Evolutionary conservation across 805 yeast genomes (phyloP).

Genomic region (Schwanniomyces sp.): DNA sequence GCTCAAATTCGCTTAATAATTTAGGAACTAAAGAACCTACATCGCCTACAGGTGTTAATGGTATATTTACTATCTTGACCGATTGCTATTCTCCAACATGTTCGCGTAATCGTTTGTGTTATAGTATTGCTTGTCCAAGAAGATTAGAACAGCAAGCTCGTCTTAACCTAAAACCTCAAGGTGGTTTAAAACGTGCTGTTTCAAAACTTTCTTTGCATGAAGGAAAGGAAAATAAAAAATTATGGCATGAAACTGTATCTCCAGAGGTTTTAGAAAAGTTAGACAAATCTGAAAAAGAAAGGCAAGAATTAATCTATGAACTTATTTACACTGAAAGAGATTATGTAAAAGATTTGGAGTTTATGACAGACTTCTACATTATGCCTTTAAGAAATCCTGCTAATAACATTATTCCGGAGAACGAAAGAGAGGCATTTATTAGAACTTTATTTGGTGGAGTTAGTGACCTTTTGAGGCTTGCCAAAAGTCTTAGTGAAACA

Average conservation of each 20-base stretch:
- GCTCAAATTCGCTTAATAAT: conserved; percentile 2
- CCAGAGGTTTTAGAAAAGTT: conserved; percentile 72
- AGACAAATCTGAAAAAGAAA: conserved; percentile 80
- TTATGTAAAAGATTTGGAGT: conserved; percentile 91
- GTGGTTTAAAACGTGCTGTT: conserved; percentile 78
- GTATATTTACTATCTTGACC: conserved; percentile 88
- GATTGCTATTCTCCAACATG: conserved; percentile 98
- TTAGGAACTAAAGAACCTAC: conserved; percentile 5
- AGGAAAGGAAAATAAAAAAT: conserved; percentile 70
- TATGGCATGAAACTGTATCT: conserved; percentile 94
- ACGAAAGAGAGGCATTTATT: conserved; percentile 87
- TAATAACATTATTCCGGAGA: conserved; percentile 76
- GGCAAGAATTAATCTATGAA: conserved; percentile 95
- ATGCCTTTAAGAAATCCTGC: conserved; percentile 79
- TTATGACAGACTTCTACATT: conserved; percentile 90
- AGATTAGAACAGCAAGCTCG: conserved; percentile 95
- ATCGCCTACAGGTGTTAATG: conserved; percentile 58
- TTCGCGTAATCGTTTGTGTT: conserved; percentile 82
- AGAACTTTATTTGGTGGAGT: conserved; percentile 90
- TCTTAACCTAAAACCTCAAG: conserved; percentile 81
- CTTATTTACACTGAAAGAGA: conserved; percentile 92
- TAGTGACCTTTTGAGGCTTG: conserved; percentile 80
- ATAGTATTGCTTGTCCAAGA: conserved; percentile 95
- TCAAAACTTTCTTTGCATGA: conserved; percentile 68
- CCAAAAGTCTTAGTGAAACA: conserved; percentile 84